These are phyloP conservation scores for Talaromyces ruber DNA, from an alignment of 495 filamentous ascomycete genomes.

Conservation along the genomic window DNA sequence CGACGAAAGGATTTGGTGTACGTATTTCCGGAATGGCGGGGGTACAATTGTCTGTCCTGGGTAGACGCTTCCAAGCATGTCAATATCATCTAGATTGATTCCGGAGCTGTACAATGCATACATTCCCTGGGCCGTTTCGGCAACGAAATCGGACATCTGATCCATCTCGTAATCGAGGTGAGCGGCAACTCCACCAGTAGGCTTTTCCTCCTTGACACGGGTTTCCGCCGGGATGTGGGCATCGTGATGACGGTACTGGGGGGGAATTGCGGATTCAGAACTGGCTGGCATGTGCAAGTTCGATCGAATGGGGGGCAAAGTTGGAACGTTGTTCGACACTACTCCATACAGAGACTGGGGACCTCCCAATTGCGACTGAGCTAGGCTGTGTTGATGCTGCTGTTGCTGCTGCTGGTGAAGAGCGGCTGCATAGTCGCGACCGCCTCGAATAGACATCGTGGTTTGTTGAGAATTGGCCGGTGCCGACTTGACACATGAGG, in stretches of 20 bases:
- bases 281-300: slow-evolving; percentile 37
- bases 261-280: slow-evolving; percentile 28
- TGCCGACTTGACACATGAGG: slow-evolving; percentile 32
- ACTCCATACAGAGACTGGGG: slow-evolving; percentile 31
- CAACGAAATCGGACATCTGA: slow-evolving; percentile 95
- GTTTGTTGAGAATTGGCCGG: slow-evolving; percentile 29
- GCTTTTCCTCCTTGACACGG: slow-evolving; percentile 43
- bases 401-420: slow-evolving; percentile 16
- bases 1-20: slow-evolving; percentile 86
- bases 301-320: slow-evolving; percentile 33
- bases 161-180: slow-evolving; percentile 99
- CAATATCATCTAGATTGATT: slow-evolving; percentile 62
- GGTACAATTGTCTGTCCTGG: slow-evolving; percentile 53
- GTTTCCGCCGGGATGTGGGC: slow-evolving; percentile 25
- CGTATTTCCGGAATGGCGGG: slow-evolving; percentile 86
- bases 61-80: slow-evolving; percentile 67
- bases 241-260: slow-evolving; percentile 38
- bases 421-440: slow-evolving; percentile 20
- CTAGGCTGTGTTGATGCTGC: slow-evolving; percentile 1
- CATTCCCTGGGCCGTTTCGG: slow-evolving; percentile 82
- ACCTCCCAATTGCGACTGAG: slow-evolving; percentile 1
- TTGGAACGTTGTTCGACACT: slow-evolving; percentile 20
- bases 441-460: slow-evolving; percentile 19
- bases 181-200: slow-evolving; percentile 82
- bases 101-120: slow-evolving; percentile 55